Percentiles rank a stretch among this genome's conserved stretches.
Conservation (phyloP, 73 alveolate species). For the Paramecium biaurelia region DNA sequence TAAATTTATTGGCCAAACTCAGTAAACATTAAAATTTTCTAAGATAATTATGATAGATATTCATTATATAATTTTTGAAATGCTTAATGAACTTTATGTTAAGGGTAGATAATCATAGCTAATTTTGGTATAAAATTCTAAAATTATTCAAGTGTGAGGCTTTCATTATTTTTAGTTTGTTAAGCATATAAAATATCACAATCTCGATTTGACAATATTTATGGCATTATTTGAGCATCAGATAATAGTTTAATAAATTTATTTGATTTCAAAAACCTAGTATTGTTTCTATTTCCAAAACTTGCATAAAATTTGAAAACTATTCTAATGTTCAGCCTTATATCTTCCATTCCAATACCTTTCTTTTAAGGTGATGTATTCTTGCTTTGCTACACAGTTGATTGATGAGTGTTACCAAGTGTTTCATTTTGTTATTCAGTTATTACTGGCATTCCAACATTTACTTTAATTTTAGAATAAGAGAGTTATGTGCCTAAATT, state of each 20-base stretch:
- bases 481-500: conserved; percentile 26
- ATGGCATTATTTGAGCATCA: conserved; percentile 19
- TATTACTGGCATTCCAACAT: conserved; percentile 36
- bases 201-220: conserved; percentile 1
- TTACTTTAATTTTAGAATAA: conserved; percentile 3
- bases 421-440: conserved; percentile 28
- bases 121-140: neutral
- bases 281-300: conserved; percentile 33
- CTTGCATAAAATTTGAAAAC: conserved; percentile 42
- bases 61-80: neutral
- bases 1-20: neutral
- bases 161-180: conserved; percentile 19
- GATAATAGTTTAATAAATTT: neutral
- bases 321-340: neutral
- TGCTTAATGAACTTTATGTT: neutral
- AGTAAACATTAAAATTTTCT: neutral
- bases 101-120: neutral
- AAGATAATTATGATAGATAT: neutral
- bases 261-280: conserved; percentile 2
- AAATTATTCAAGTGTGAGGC: conserved; percentile 6
- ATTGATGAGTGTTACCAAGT: conserved; percentile 16
- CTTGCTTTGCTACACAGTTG: neutral
- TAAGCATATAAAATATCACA: conserved; percentile 5
- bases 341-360: neutral
- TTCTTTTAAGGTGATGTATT: neutral